phyloP scores from a whole-genome alignment of 371 early-diverging fungal genomes.

The Funneliformis caledonium region DNA sequence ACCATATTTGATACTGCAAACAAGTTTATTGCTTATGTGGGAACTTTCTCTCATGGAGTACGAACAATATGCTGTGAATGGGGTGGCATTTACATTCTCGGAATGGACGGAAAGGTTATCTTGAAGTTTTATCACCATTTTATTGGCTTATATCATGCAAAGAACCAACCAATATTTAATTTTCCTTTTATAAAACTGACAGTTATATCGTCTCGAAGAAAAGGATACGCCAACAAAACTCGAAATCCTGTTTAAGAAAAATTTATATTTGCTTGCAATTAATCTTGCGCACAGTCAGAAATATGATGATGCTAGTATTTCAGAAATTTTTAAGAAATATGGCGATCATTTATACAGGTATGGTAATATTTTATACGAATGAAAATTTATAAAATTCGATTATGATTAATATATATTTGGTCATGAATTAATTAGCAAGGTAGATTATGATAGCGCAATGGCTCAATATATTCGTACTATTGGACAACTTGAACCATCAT shows the following conservation, averaged over 20 bases:
- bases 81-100: constrained; percentile 89
- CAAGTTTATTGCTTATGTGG: constrained; percentile 86
- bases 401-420: background rate
- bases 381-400: background rate
- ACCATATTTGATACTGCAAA: constrained; percentile 90
- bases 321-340: constrained; percentile 90
- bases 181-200: background rate
- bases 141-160: background rate
- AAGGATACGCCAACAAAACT: constrained; percentile 86
- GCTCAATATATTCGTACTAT: constrained; percentile 90
- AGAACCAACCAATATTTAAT: background rate
- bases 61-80: constrained; percentile 81
- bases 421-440: constrained; percentile 53
- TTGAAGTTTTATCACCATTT: background rate
- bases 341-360: constrained; percentile 87
- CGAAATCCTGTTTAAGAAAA: constrained; percentile 84
- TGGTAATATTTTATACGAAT: background rate
- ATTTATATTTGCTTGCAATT: constrained; percentile 87
- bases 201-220: constrained; percentile 85
- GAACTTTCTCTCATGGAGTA: constrained; percentile 72
- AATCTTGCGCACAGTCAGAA: constrained; percentile 78
- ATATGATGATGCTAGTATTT: constrained; percentile 73
- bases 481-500: constrained; percentile 93
- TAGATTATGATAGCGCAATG: constrained; percentile 91
- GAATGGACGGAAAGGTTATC: constrained; percentile 77